Conservation (phyloP, 78 protist genomes). For the Speleostelium caveatum region DNA sequence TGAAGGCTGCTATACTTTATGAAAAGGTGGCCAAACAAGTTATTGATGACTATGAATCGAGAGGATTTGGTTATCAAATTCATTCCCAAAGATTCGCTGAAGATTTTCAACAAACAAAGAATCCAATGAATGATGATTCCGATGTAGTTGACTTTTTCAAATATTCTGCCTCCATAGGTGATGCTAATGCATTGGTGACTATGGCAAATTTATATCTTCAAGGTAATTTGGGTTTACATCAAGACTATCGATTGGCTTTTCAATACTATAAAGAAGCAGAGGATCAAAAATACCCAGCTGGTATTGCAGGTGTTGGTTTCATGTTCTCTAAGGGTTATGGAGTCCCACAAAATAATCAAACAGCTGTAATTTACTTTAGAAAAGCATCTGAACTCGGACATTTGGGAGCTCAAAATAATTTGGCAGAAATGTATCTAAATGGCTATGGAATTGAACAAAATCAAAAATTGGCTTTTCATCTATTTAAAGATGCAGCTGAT, state of each 20-base stretch:
- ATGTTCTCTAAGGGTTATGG: conserved; percentile 83
- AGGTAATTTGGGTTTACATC: conserved; percentile 70
- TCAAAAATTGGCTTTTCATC: conserved; percentile 26
- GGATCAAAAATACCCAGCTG: conserved; percentile 41
- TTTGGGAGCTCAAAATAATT: conserved; percentile 38
- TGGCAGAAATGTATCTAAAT: conserved; percentile 70
- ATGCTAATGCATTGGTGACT: conserved; percentile 75
- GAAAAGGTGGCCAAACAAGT: conserved; percentile 67
- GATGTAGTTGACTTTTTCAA: conserved; percentile 81
- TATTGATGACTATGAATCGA: conserved; percentile 12
- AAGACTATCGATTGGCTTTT: conserved; percentile 73
- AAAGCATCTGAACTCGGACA: conserved; percentile 75
- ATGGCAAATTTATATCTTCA: conserved; percentile 83
- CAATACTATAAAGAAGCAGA: conserved; percentile 65
- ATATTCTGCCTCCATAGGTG: conserved; percentile 84
- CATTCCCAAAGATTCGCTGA: conserved; percentile 24
- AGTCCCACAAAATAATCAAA: conserved; percentile 62
- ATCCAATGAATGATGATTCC: conserved; percentile 11
- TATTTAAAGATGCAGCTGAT: conserved; percentile 69
- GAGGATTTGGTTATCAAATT: conserved; percentile 59
- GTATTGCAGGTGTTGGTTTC: conserved; percentile 75
- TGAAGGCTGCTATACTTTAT: conserved; percentile 73
- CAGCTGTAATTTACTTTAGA: conserved; percentile 61
- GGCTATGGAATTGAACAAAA: conserved; percentile 69
- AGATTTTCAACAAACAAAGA: neutral